These are phyloP conservation scores for Theobroma grandiflorum DNA, from an alignment of 441 rosid species.

Conservation along the genomic window DNA sequence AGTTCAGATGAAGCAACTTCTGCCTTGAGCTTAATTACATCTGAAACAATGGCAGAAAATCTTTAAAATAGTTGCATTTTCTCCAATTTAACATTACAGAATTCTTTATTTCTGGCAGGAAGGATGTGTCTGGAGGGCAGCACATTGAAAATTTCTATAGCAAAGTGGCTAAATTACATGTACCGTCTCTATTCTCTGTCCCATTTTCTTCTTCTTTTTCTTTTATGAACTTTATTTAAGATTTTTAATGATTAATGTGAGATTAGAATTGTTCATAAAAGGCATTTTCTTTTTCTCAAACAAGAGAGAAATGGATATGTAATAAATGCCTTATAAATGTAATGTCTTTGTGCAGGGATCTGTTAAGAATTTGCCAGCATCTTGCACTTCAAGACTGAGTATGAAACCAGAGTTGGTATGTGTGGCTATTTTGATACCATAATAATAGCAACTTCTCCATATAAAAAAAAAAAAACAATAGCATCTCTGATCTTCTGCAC, in stretches of 20 bases:
- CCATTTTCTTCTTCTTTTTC: not conserved
- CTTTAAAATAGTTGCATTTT: not conserved
- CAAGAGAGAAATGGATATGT: not conserved
- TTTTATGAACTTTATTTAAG: not conserved
- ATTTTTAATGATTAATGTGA: not conserved
- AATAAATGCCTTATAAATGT: not conserved
- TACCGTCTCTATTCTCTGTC: slow-evolving; percentile 36
- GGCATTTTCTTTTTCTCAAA: not conserved
- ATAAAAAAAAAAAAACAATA: not conserved
- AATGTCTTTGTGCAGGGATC: slow-evolving; percentile 60
- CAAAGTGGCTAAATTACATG: slow-evolving; percentile 73
- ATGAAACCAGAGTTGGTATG: slow-evolving; percentile 64
- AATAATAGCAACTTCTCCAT: not conserved
- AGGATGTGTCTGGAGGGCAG: slow-evolving; percentile 77
- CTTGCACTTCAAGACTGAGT: slow-evolving; percentile 74
- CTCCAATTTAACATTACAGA: slow-evolving; percentile 22
- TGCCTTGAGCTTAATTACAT: not conserved
- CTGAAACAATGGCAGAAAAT: not conserved
- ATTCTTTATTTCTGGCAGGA: slow-evolving; percentile 49
- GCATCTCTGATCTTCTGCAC: not conserved
- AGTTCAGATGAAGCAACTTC: slow-evolving; percentile 23
- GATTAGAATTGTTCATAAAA: not conserved
- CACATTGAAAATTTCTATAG: slow-evolving; percentile 60
- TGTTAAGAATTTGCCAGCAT: slow-evolving; percentile 72
- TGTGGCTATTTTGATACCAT: not conserved